These are phyloP conservation scores for Camelina neglecta DNA, from an alignment of 345 rosid genomes.

Conservation along the genomic window DNA sequence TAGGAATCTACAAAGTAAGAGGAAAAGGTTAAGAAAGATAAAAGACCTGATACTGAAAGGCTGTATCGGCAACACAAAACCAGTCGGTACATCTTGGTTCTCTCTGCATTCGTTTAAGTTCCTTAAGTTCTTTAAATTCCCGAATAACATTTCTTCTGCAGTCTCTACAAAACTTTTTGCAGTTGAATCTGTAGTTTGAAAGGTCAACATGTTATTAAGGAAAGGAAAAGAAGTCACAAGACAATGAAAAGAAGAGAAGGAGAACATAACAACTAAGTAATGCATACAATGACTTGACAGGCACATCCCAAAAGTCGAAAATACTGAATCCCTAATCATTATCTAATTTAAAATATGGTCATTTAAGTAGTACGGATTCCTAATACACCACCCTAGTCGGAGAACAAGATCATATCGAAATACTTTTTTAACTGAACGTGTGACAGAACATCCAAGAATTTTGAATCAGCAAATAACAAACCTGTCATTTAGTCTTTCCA, in stretches of 20 bases:
- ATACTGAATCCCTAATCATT: neutral
- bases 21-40: slow-evolving; percentile 29
- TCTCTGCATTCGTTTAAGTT: slow-evolving; percentile 83
- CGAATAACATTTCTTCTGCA: slow-evolving; percentile 92
- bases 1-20: slow-evolving; percentile 13
- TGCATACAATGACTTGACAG: slow-evolving; percentile 14
- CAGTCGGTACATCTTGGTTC: slow-evolving; percentile 87
- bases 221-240: slow-evolving; percentile 6
- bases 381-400: neutral
- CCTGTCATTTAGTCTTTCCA: slow-evolving; percentile 94
- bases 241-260: slow-evolving; percentile 16
- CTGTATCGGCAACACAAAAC: slow-evolving; percentile 91
- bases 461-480: slow-evolving; percentile 48
- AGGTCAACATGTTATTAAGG: slow-evolving; percentile 24
- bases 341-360: neutral
- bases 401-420: slow-evolving; percentile 19
- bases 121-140: slow-evolving; percentile 95
- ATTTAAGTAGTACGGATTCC: neutral
- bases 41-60: slow-evolving; percentile 82
- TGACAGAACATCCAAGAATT: slow-evolving; percentile 20
- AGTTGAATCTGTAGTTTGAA: slow-evolving; percentile 73
- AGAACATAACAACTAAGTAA: slow-evolving; percentile 5
- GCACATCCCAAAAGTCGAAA: slow-evolving; percentile 8
- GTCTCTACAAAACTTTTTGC: slow-evolving; percentile 98
- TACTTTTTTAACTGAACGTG: neutral